These are phyloP conservation scores for Suillus alpinus DNA, from an alignment of 768 basidiomycete genomes.

Conservation along the genomic window DNA sequence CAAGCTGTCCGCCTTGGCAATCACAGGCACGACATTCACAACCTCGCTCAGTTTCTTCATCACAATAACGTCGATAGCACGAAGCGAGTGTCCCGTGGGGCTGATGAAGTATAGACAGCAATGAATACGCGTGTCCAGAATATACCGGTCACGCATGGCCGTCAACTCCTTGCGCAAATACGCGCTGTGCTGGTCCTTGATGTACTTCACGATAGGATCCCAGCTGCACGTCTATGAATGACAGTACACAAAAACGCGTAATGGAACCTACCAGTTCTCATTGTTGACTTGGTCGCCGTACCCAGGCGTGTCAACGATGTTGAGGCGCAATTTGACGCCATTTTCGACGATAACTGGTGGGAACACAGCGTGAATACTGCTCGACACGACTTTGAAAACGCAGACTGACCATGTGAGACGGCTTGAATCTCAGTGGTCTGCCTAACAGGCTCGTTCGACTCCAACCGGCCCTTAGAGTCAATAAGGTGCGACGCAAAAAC, in stretches of 20 bases:
- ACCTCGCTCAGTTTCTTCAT: slow-evolving; percentile 99
- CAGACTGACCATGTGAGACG: slow-evolving; percentile 80
- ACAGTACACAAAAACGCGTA: slow-evolving; percentile 1
- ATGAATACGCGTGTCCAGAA: slow-evolving; percentile 98
- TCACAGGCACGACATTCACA: slow-evolving; percentile 99
- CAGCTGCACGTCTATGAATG: slow-evolving; percentile 54
- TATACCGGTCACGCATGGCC: slow-evolving; percentile 97
- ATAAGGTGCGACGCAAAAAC: slow-evolving; percentile 98
- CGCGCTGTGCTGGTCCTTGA: slow-evolving; percentile 98
- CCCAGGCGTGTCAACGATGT: slow-evolving; percentile 98
- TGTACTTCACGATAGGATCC: slow-evolving; percentile 99
- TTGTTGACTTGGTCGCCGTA: slow-evolving; percentile 99
- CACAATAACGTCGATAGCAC: slow-evolving; percentile 95
- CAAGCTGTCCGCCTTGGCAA: slow-evolving; percentile 94
- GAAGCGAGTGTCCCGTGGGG: slow-evolving; percentile 95
- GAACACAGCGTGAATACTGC: slow-evolving; percentile 10
- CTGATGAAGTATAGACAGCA: slow-evolving; percentile 98
- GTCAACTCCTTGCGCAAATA: slow-evolving; percentile 99
- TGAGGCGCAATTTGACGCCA: slow-evolving; percentile 88
- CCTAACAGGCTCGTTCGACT: slow-evolving; percentile 83
- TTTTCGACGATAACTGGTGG: slow-evolving; percentile 89
- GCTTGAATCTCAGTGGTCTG: slow-evolving; percentile 98
- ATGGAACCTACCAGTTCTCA: slow-evolving; percentile 79
- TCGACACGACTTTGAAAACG: neutral
- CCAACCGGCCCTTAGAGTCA: slow-evolving; percentile 93